A percentile compares a stretch with the other conserved stretches of the same genome.
Conservation (phyloP, 176 grass and related monocot genomes). For the Lolium rigidum region DNA sequence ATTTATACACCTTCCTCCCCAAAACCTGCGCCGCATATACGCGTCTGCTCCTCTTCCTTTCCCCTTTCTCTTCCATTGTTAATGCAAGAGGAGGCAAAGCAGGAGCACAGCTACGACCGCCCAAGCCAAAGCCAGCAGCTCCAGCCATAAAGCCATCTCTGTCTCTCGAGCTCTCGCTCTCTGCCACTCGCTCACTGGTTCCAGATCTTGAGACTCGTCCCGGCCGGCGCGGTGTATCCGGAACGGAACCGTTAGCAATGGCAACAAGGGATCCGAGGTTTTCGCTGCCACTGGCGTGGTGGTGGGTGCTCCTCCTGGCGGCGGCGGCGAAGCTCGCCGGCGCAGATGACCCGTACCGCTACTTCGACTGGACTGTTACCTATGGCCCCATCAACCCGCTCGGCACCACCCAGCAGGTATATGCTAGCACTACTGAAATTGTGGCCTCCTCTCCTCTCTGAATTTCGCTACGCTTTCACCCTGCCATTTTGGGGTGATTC, state of each 20-base stretch:
- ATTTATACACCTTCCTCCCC: slow-evolving; percentile 20
- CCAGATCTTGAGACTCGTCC: slow-evolving; percentile 32
- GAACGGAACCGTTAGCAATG: not conserved
- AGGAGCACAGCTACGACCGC: not conserved
- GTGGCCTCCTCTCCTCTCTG: not conserved
- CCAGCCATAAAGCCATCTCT: not conserved
- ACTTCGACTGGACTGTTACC: slow-evolving; percentile 79
- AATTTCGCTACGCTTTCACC: not conserved
- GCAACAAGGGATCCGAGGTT: not conserved
- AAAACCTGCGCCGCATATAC: not conserved
- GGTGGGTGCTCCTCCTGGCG: not conserved
- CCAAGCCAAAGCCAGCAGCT: slow-evolving; percentile 21
- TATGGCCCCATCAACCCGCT: slow-evolving; percentile 81
- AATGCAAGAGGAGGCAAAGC: slow-evolving; percentile 1
- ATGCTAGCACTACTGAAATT: not conserved
- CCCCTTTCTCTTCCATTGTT: not conserved
- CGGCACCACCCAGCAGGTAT: slow-evolving; percentile 71
- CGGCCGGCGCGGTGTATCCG: too few relatives aligned
- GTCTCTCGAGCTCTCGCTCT: not conserved
- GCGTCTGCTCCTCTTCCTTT: not conserved
- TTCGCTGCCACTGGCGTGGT: not conserved
- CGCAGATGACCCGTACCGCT: slow-evolving; percentile 89
- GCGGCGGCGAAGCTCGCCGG: slow-evolving; percentile 18
- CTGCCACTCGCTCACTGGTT: not conserved
- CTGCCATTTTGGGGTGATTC: not conserved